phyloP scores from a whole-genome alignment of 495 filamentous ascomycete genomes.

The Penicillium tannophilum region DNA sequence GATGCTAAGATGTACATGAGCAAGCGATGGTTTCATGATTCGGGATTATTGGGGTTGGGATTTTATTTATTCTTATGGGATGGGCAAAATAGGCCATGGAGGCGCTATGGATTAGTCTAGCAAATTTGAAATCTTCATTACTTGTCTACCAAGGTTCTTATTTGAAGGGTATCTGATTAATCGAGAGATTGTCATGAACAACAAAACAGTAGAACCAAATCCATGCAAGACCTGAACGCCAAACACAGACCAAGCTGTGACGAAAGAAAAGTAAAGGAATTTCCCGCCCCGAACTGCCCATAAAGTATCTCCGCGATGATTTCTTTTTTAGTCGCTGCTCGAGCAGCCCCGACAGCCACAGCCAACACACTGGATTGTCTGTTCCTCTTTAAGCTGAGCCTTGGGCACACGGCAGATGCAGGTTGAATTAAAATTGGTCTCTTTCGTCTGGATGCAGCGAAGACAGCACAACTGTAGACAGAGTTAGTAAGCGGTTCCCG shows the following conservation, averaged over 20 bases:
- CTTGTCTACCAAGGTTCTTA: slow-evolving; percentile 16
- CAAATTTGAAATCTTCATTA: slow-evolving; percentile 29
- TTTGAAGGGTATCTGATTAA: slow-evolving; percentile 31
- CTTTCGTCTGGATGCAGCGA: slow-evolving; percentile 96
- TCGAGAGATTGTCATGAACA: slow-evolving; percentile 6
- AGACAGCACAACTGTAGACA: slow-evolving; percentile 78
- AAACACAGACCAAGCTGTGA: slow-evolving; percentile 1
- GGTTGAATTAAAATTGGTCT: slow-evolving; percentile 97
- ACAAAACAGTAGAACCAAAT: neutral
- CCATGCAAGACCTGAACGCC: slow-evolving; percentile 23
- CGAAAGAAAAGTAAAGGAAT: neutral
- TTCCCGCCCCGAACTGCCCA: neutral
- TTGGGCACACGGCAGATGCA: slow-evolving; percentile 97
- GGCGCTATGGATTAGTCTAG: slow-evolving; percentile 30
- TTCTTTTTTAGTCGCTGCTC: slow-evolving; percentile 63
- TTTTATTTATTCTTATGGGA: slow-evolving; percentile 19
- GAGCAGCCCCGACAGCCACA: slow-evolving; percentile 94
- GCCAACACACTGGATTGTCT: slow-evolving; percentile 90
- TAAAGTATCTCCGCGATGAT: neutral
- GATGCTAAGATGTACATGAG: slow-evolving; percentile 51
- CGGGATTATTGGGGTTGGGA: slow-evolving; percentile 27
- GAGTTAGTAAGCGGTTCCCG: slow-evolving; percentile 12
- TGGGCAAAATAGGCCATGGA: slow-evolving; percentile 18
- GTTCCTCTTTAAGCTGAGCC: slow-evolving; percentile 85
- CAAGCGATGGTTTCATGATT: slow-evolving; percentile 44